phyloP scores from a whole-genome alignment of 139 green algal genomes.

The Coccomyxa sp. region DNA sequence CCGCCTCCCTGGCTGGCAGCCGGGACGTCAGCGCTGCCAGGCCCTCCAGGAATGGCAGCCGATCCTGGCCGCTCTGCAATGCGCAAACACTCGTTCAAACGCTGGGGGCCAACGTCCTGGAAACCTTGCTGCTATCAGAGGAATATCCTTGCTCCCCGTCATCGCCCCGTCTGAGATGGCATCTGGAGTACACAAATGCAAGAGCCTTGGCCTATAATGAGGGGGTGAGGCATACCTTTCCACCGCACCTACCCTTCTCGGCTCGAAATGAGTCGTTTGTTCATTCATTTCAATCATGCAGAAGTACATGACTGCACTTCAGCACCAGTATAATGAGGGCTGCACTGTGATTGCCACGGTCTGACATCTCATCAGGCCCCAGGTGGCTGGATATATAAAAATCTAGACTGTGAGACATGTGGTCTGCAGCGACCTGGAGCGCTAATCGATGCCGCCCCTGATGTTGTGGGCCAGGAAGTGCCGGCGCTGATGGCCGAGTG shows the following conservation, averaged over 20 bases:
- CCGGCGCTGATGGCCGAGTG: no score
- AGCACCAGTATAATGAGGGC: no score
- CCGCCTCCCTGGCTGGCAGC: constrained; percentile 9
- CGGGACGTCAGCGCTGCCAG: not conserved
- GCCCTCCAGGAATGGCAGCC: constrained; percentile 33
- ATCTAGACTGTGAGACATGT: no score
- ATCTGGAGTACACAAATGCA: no score
- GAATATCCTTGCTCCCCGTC: not conserved
- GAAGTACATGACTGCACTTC: no score
- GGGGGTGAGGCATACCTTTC: not conserved
- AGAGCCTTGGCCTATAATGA: not conserved
- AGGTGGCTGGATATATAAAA: no score
- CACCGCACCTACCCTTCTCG: not conserved
- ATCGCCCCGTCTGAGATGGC: not conserved
- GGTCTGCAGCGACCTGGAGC: not conserved
- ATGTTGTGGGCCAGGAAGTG: constrained; percentile 10
- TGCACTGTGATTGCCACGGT: no score
- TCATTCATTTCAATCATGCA: no score
- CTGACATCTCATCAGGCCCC: no score
- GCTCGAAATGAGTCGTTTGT: no score
- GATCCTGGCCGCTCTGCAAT: constrained; percentile 1
- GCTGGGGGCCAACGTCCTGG: not conserved
- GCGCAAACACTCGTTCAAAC: constrained; percentile 10
- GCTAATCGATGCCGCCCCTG: constrained; percentile 13
- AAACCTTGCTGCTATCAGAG: no score